Conservation (phyloP, 345 rosid species). For the thale cress (Arabidopsis thaliana) region TAIR10.1 NC_003070.9:29455001-29455500, state of each 20-base stretch:
- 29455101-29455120: constrained; percentile 49
- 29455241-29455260: constrained; percentile 69
- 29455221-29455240: constrained; percentile 91
- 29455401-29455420: constrained; percentile 39
- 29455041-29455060: constrained; percentile 89
- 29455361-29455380: background rate
- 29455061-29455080: constrained; percentile 81
- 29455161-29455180: background rate
- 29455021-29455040: constrained; percentile 94
- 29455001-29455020: constrained; percentile 85
- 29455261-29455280: constrained; percentile 67
- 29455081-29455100: constrained; percentile 87
- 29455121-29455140: constrained; percentile 5
- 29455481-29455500: constrained; percentile 80
- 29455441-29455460: constrained; percentile 75
- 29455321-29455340: constrained; percentile 73
- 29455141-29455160: constrained; percentile 11
- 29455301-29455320: constrained; percentile 95
- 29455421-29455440: constrained; percentile 80
- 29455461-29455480: constrained; percentile 87
- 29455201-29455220: constrained; percentile 94
- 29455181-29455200: constrained; percentile 26
- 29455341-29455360: constrained; percentile 10
- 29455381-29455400: constrained; percentile 4
- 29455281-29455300: constrained; percentile 76